Percentiles rank a stretch among this genome's conserved stretches.
phyloP scores from a whole-genome alignment of 345 rosid genomes.

The Hypericum androsaemum region DNA sequence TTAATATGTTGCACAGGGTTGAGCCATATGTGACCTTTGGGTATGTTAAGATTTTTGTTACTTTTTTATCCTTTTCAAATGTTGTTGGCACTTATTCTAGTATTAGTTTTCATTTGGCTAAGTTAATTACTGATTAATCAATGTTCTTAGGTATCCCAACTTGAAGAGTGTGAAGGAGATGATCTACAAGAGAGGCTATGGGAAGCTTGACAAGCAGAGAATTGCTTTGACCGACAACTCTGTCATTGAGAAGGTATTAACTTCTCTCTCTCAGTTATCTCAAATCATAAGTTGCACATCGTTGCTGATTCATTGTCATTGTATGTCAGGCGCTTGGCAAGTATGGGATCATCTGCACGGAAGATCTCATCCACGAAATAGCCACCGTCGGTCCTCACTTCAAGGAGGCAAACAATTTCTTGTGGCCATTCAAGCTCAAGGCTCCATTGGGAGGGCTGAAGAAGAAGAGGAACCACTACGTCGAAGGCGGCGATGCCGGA shows the following conservation, averaged over 20 bases:
- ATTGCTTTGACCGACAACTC: constrained; percentile 71
- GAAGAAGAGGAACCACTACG: constrained; percentile 93
- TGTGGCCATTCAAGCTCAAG: constrained; percentile 94
- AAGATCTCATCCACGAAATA: constrained; percentile 83
- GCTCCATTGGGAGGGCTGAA: constrained; percentile 79
- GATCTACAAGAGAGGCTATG: constrained; percentile 84
- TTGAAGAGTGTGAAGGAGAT: constrained; percentile 81
- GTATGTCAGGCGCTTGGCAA: constrained; percentile 50
- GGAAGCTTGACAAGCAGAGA: constrained; percentile 75
- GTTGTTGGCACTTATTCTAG: background rate
- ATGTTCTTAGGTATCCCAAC: constrained; percentile 61
- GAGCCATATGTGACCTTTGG: constrained; percentile 94
- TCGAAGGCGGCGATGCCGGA: constrained; percentile 96
- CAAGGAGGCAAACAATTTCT: constrained; percentile 79
- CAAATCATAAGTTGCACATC: background rate
- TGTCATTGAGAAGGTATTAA: constrained; percentile 59
- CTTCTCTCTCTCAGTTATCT: background rate
- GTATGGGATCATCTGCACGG: constrained; percentile 59
- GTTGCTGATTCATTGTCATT: background rate
- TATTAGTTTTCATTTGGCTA: background rate
- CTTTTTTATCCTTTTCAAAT: background rate
- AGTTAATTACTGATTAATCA: background rate
- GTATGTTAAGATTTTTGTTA: constrained; percentile 21
- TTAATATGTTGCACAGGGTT: constrained; percentile 88
- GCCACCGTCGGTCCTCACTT: constrained; percentile 87